Base-by-base conservation (phyloP, 2,329 filamentous ascomycete genomes). In the Gnomoniopsis sp. region DNA sequence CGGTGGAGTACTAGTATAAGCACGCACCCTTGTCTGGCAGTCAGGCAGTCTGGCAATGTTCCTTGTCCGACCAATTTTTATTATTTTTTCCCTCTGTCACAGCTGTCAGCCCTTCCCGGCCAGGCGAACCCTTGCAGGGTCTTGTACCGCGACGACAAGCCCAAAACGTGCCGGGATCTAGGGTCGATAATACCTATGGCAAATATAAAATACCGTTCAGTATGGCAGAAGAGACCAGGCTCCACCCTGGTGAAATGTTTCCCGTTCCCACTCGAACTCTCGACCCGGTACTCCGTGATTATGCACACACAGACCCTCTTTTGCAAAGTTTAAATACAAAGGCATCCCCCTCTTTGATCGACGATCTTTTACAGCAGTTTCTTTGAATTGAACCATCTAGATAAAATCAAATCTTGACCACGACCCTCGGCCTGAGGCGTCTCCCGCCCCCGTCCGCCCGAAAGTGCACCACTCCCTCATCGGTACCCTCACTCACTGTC, bases 251-350 rank as follows among this genome's bases (percentile, higher is more conserved):
- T 15, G 38, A n/a, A 12, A 17, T 46, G 43, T 21, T 46, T 46
- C 43, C 43, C 43, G 43, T n/a, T 43, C 14, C 15, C 38, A 43
- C 38, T 43, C 38, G 14, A 17, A 43, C 38, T 7, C n/a, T 17
- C 38, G 10, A 12, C 38, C 38, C 11, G 10, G 38, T 43, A 38
- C 34, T 38, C 34, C 8, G 38, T 17, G 8, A 43, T 8, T 21
- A 33, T 17, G 23, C 8, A 53, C 26, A 53, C 53, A 49, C 44
- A 41, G 53, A 41, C 53, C 53, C 19, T 49, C 30, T 12, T 23
- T 23, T 3, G 23, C 21, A 17, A 49, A 55, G 53, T 47, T 55
- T 55, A 55, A 55, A 55, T 55, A 55, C 53, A 55, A 49, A 30
- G 44, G 19, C n/a, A 12, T 19, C n/a, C 43, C 43, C 43, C 12